Base-by-base conservation (phyloP, 352 stramenopile species). In the Pythium insidiosum region DNA sequence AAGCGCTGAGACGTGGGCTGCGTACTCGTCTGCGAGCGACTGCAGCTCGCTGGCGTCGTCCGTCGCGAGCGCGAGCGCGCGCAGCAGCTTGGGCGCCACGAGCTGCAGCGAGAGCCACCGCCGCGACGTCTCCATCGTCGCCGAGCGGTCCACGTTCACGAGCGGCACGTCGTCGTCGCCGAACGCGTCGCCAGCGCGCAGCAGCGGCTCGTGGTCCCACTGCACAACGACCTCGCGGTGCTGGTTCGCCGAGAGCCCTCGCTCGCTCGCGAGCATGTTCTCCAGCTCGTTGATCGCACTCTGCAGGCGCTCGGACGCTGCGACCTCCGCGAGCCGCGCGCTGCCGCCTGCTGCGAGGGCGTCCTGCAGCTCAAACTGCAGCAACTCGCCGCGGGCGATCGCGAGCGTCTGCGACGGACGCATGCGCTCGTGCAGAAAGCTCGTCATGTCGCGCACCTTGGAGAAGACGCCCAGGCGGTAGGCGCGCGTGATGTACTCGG, bases 391-490 rank as follows among this genome's bases (percentile, higher is more conserved):
- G 34, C 64, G 70, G 16, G 56, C 71, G 31, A 89, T 77, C 12
- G 78, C 81, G 6, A 88, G 61, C 24, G 73, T 80, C 50, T 93
- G 73, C 33, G 77, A 89, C 25, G 72, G 71, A 20, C 73, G 63
- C 78, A 93, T 91, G 18, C 69, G 68, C 43, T 78, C 63, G 34
- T 85, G 61, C 37, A 89, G 23, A 33, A 93, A 93, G 13, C 45
- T 55, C 20, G 77, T 88, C 78, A 93, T 89, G 46, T 93, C 81
- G 1, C 85, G 34, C 21, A 88, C 81, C 44, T 90, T 90, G 37
- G 77, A 88, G 61, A 84, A 89, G 9, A 91, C 77, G 24, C 81
- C 81, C n/a, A 85, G 61, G 24, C 73, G 75, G 53, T 93, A 93
- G 13, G 81, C 63, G 20, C 76, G 71, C 12, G 66, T 39, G 47